Conservation (phyloP, 2,329 filamentous ascomycete species). For the Neopestalotiopsis sp. region DNA sequence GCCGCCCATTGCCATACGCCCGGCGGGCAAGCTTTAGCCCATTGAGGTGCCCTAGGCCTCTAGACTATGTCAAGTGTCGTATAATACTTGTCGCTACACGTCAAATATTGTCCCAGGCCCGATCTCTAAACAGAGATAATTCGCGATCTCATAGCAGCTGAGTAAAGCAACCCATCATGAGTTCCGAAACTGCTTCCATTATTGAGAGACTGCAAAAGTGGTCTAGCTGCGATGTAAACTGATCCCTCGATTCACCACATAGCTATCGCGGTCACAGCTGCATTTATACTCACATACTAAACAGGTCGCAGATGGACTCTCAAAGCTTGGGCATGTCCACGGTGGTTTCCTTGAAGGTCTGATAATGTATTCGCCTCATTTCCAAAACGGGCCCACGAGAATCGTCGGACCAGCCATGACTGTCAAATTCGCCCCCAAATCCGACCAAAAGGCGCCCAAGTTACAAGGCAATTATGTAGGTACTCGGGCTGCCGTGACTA, state of each 20-base stretch:
- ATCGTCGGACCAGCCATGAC: conserved; percentile 9
- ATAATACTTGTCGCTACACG: background rate
- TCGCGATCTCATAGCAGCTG: background rate
- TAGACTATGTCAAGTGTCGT: background rate
- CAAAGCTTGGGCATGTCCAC: background rate
- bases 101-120: background rate
- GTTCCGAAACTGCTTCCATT: background rate
- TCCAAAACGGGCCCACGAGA: conserved; percentile 16
- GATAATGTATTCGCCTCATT: conserved; percentile 19
- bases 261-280: background rate
- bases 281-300: background rate
- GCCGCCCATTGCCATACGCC: background rate
- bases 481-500: background rate
- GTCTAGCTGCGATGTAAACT: background rate
- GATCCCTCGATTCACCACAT: background rate
- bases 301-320: background rate
- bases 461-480: background rate
- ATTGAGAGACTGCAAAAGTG: background rate
- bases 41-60: too few species aligned
- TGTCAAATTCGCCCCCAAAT: background rate
- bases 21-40: too few species aligned
- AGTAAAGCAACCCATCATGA: background rate
- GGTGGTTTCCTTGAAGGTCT: conserved; percentile 20
- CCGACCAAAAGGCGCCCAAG: background rate
- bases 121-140: background rate